A percentile compares a stretch with the other conserved stretches of the same genome.
phyloP scores from a whole-genome alignment of 352 stramenopile genomes.

The Phytophthora niederhauseri region DNA sequence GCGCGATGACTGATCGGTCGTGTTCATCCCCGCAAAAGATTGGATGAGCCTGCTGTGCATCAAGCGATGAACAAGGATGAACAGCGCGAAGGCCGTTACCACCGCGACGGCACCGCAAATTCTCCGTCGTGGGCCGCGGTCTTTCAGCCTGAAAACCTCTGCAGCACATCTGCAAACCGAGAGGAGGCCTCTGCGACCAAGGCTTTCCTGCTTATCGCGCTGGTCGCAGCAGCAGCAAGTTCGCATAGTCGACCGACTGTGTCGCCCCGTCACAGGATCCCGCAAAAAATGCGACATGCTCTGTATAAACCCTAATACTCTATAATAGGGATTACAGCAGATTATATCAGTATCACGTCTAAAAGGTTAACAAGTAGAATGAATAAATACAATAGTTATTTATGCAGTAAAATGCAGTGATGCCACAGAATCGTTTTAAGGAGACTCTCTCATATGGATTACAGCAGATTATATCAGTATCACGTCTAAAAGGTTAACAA shows the following conservation, averaged over 20 bases:
- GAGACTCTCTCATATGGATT: too few species aligned
- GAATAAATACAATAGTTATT: background rate
- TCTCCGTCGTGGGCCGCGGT: background rate
- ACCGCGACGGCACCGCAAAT: background rate
- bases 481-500: background rate
- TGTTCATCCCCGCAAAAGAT: conserved; percentile 13
- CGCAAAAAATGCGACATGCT: conserved; percentile 5
- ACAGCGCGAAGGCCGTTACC: background rate
- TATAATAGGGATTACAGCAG: too few species aligned
- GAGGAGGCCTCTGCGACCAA: background rate
- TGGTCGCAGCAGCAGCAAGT: background rate
- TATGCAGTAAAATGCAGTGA: background rate
- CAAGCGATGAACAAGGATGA: background rate
- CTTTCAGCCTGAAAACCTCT: background rate
- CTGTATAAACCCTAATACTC: too few species aligned
- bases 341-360: background rate
- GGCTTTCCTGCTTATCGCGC: background rate
- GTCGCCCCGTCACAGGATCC: conserved; percentile 1
- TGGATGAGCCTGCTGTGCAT: conserved; percentile 12
- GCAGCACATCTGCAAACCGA: background rate
- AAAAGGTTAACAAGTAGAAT: background rate
- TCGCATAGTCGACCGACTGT: background rate
- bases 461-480: too few species aligned
- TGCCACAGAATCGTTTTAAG: background rate
- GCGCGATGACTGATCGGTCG: conserved; percentile 4